Percentiles rank a stretch among this genome's conserved stretches.
Evolutionary conservation across 129 eudicot species (phyloP).

Genomic region (Apium graveolens): DNA sequence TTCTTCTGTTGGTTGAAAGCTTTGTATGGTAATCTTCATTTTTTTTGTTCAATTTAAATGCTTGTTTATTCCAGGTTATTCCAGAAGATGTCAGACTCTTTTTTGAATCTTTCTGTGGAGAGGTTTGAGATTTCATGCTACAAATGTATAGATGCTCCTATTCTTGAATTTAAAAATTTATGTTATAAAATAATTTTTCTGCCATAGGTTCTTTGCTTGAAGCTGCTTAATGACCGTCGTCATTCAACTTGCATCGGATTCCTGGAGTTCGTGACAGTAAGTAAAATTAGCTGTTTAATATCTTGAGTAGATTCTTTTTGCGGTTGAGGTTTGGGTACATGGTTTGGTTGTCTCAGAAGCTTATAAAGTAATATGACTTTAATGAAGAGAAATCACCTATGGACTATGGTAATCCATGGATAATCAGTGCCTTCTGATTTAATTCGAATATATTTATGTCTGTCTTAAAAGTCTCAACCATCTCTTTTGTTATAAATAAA

Average conservation of each 20-base stretch:
- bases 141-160: background rate
- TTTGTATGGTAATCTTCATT: background rate
- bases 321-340: background rate
- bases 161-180: background rate
- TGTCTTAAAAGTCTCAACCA: background rate
- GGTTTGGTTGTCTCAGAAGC: background rate
- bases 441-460: background rate
- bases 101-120: conserved; percentile 83
- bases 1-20: conserved; percentile 6
- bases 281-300: background rate
- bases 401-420: background rate
- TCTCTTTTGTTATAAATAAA: background rate
- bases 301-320: background rate
- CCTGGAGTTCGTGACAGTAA: conserved; percentile 88
- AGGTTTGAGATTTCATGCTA: conserved; percentile 33
- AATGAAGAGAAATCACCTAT: background rate
- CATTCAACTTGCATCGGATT: conserved; percentile 90
- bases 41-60: background rate
- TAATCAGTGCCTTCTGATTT: background rate
- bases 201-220: conserved; percentile 39
- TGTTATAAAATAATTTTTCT: background rate
- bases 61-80: conserved; percentile 45
- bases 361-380: background rate
- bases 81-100: conserved; percentile 72
- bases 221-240: conserved; percentile 81